Evolutionary conservation across 1,284 basidiomycete genomes (phyloP).

Genomic region (Taiwanofungus camphoratus): DNA sequence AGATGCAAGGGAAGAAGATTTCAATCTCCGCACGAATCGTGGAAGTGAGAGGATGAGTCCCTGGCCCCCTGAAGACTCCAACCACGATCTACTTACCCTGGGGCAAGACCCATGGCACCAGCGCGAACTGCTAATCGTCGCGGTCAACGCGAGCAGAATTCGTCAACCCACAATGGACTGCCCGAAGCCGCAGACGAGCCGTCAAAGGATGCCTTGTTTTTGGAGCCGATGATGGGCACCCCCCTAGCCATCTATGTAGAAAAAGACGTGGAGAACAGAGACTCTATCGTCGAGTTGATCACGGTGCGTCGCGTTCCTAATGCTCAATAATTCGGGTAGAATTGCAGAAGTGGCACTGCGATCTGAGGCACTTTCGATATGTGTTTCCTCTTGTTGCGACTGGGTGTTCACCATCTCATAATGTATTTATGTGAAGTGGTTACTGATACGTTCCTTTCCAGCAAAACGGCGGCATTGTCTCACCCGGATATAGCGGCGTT

Average conservation of each 20-base stretch:
- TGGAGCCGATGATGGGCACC: constrained; percentile 74
- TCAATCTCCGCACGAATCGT: too few species aligned
- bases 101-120: constrained; percentile 75
- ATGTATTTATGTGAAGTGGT: too few species aligned
- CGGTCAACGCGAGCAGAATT: constrained; percentile 32
- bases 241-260: constrained; percentile 71
- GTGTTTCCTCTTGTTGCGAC: too few species aligned
- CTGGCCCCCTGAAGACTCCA: constrained; percentile 32
- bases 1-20: too few species aligned
- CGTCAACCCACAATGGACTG: constrained; percentile 20
- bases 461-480: constrained; percentile 71
- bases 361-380: too few species aligned
- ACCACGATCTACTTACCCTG: constrained; percentile 31
- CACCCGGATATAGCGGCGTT: constrained; percentile 68
- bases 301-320: constrained; percentile 40
- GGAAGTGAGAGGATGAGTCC: too few species aligned
- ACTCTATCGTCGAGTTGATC: constrained; percentile 54
- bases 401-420: too few species aligned
- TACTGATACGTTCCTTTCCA: constrained; percentile 25
- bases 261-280: constrained; percentile 69
- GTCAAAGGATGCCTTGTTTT: constrained; percentile 44
- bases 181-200: constrained; percentile 24
- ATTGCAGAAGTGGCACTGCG: too few species aligned
- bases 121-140: constrained; percentile 50
- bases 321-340: too few species aligned